Evolutionary conservation across 2,329 filamentous ascomycete species (phyloP).

Genomic region (Fusarium sp.): DNA sequence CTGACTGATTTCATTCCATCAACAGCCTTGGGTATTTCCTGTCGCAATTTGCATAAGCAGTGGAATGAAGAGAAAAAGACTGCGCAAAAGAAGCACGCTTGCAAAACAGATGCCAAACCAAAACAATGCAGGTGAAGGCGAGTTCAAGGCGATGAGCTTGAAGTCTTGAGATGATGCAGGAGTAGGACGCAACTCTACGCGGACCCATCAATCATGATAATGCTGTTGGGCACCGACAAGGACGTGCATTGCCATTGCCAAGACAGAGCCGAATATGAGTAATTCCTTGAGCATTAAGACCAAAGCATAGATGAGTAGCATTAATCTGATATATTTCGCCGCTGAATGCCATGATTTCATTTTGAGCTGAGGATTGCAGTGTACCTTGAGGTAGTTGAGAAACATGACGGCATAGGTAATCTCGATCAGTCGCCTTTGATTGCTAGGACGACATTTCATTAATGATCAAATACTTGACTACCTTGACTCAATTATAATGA

Average conservation of each 20-base stretch:
- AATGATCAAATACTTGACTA: too few species aligned
- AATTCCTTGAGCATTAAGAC: neutral
- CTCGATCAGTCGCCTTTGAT: neutral
- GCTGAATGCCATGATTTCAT: neutral
- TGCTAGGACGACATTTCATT: neutral
- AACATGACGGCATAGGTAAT: neutral
- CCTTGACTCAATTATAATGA: too few species aligned
- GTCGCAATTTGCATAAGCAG: neutral
- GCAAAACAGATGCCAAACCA: neutral
- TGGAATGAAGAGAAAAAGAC: neutral
- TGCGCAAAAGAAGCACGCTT: neutral
- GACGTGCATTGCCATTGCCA: slow-evolving; percentile 35
- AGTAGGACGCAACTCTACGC: slow-evolving; percentile 19
- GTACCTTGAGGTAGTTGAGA: neutral
- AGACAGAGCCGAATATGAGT: neutral
- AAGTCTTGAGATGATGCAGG: slow-evolving; percentile 13
- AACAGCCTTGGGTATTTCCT: neutral
- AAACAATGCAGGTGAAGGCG: neutral
- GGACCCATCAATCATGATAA: slow-evolving; percentile 5
- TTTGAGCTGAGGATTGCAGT: neutral
- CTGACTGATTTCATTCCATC: slow-evolving; percentile 13
- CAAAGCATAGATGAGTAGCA: neutral
- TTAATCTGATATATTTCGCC: neutral
- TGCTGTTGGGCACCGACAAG: slow-evolving; percentile 26
- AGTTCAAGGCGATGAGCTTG: neutral